Conservation (phyloP, 768 basidiomycete genomes). For the Chlorophyllum brunneum region DNA sequence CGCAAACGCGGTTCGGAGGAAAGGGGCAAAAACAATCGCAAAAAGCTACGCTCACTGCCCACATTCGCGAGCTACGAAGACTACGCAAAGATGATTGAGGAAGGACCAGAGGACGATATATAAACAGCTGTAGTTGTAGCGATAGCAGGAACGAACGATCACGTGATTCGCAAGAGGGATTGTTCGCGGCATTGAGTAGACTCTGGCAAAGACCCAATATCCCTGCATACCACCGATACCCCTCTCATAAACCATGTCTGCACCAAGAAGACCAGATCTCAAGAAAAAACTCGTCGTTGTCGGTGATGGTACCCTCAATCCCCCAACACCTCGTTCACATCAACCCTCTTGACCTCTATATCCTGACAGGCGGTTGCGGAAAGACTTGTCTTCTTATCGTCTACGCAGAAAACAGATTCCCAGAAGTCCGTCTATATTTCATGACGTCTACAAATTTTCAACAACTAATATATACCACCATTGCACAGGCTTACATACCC, state of each 20-base stretch:
- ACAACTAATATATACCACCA: neutral
- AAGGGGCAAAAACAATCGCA: slow-evolving; percentile 44
- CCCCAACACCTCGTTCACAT: slow-evolving; percentile 17
- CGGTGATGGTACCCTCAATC: slow-evolving; percentile 58
- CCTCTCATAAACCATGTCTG: too few relatives aligned
- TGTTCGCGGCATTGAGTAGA: too few relatives aligned
- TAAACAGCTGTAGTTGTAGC: too few relatives aligned
- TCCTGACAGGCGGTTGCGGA: slow-evolving; percentile 67
- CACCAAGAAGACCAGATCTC: slow-evolving; percentile 58
- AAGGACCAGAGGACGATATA: slow-evolving; percentile 65
- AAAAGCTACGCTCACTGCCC: slow-evolving; percentile 65
- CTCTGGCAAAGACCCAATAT: slow-evolving; percentile 19
- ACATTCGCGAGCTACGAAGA: slow-evolving; percentile 89
- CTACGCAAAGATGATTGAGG: slow-evolving; percentile 82
- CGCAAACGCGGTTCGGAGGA: slow-evolving; percentile 23
- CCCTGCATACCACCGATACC: slow-evolving; percentile 23
- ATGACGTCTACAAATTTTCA: neutral
- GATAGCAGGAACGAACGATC: too few relatives aligned
- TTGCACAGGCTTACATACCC: slow-evolving; percentile 81
- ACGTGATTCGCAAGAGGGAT: too few relatives aligned
- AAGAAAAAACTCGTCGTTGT: slow-evolving; percentile 89
- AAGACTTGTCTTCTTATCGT: slow-evolving; percentile 97
- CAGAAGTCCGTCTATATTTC: slow-evolving; percentile 59
- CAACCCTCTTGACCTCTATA: neutral
- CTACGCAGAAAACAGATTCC: slow-evolving; percentile 94